Evolutionary conservation across 1,139 yeast genomes (phyloP).

Genomic region (Meyerozyma guilliermondii): DNA sequence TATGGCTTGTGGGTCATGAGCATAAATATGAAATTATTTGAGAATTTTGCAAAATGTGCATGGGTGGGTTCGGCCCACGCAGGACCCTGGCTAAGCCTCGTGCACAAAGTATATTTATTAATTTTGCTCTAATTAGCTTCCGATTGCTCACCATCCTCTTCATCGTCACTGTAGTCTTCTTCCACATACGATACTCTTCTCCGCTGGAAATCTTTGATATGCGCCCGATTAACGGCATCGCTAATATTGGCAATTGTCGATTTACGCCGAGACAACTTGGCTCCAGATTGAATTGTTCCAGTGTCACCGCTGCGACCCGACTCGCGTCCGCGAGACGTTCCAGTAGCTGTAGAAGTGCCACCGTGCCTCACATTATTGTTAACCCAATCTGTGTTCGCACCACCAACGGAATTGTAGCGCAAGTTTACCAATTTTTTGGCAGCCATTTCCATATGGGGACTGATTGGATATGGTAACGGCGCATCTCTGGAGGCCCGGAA

Average conservation of each 20-base stretch:
- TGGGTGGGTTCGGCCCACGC: background rate
- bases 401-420: conserved; percentile 17
- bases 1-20: background rate
- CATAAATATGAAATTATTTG: background rate
- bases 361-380: conserved; percentile 2
- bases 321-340: background rate
- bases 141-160: conserved; percentile 26
- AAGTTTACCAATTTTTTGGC: conserved; percentile 36
- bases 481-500: conserved; percentile 85
- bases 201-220: conserved; percentile 84
- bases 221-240: conserved; percentile 71
- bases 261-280: conserved; percentile 20
- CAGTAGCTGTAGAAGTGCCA: conserved; percentile 1
- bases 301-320: background rate
- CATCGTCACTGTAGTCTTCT: conserved; percentile 35
- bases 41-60: background rate
- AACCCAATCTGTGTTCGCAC: conserved; percentile 2
- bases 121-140: background rate
- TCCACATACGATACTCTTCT: conserved; percentile 30
- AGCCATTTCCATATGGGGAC: conserved; percentile 32
- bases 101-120: background rate
- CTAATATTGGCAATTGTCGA: conserved; percentile 44
- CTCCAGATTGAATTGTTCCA: conserved; percentile 3
- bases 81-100: background rate
- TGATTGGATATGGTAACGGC: conserved; percentile 71